These are phyloP conservation scores for Arabidopsis thaliana DNA, from an alignment of 345 rosid species.

Conservation along the genomic window DNA sequence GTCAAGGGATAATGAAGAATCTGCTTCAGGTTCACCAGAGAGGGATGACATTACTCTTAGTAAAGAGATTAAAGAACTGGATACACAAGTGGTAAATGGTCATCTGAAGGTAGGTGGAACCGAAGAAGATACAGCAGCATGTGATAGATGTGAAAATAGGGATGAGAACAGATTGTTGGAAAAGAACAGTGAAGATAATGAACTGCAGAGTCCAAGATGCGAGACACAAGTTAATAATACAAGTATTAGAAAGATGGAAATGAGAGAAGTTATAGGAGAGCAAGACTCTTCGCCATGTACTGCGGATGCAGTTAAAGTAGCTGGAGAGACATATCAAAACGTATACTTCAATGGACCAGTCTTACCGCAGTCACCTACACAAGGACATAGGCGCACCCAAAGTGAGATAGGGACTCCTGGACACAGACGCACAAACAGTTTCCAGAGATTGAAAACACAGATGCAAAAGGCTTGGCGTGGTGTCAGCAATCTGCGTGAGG, in stretches of 20 bases:
- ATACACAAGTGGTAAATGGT: conserved; percentile 30
- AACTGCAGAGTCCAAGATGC: conserved; percentile 17
- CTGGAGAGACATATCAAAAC: conserved; percentile 45
- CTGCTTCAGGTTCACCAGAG: conserved; percentile 26
- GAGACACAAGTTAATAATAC: conserved; percentile 43
- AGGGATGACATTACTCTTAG: conserved; percentile 27
- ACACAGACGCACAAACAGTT: conserved; percentile 64
- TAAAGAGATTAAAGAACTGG: conserved; percentile 17
- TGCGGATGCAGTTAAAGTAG: conserved; percentile 32
- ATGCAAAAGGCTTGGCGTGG: conserved; percentile 94
- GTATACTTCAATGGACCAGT: conserved; percentile 42
- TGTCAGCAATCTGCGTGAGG: conserved; percentile 61
- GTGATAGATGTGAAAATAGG: conserved; percentile 12
- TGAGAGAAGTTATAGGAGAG: conserved; percentile 55
- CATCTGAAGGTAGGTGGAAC: conserved; percentile 13
- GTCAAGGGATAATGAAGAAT: conserved; percentile 30
- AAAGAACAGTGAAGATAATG: conserved; percentile 29
- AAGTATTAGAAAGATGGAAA: conserved; percentile 52
- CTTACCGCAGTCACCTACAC: conserved; percentile 47
- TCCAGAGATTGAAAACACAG: conserved; percentile 71
- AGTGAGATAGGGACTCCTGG: conserved; percentile 58
- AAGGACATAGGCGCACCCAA: conserved; percentile 66
- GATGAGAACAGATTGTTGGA: conserved; percentile 28
- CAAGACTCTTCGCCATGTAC: conserved; percentile 42
- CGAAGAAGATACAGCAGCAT: conserved; percentile 25